Percentiles rank a stretch among this genome's conserved stretches.
These are phyloP conservation scores for Suillus subluteus DNA, from an alignment of 768 basidiomycete genomes.

Conservation along the genomic window DNA sequence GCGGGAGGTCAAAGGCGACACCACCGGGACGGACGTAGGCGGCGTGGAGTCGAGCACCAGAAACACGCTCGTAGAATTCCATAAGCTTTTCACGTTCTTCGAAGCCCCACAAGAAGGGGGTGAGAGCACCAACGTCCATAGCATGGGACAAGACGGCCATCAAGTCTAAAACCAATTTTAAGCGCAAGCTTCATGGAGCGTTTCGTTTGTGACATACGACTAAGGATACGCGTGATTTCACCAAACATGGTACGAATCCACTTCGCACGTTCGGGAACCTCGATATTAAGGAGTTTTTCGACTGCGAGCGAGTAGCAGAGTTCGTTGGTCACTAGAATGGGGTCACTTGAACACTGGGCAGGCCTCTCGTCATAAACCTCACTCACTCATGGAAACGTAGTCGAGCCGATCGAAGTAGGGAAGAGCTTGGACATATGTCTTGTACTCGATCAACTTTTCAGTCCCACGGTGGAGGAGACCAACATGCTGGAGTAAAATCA, in stretches of 20 bases:
- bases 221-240: constrained; percentile 94
- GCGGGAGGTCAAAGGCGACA: constrained; percentile 96
- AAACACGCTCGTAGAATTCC: constrained; percentile 99
- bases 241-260: constrained; percentile 98
- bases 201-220: constrained; percentile 59
- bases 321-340: constrained; percentile 92
- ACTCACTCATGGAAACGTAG: constrained; percentile 98
- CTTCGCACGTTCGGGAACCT: constrained; percentile 95
- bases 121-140: constrained; percentile 97
- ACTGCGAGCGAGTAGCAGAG: constrained; percentile 96
- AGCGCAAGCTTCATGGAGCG: neutral
- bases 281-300: constrained; percentile 96
- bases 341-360: constrained; percentile 5
- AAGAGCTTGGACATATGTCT: constrained; percentile 95
- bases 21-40: constrained; percentile 99
- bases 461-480: constrained; percentile 97
- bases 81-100: constrained; percentile 99
- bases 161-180: constrained; percentile 55
- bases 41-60: constrained; percentile 94
- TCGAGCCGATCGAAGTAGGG: constrained; percentile 99
- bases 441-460: constrained; percentile 98
- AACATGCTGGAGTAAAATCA: constrained; percentile 65
- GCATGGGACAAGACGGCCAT: constrained; percentile 97
- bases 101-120: constrained; percentile 99
- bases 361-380: constrained; percentile 11